Percentiles rank a stretch among this genome's conserved stretches.
phyloP scores from a whole-genome alignment of 1,284 basidiomycete genomes.

The Microbotryum scabiosae region DNA sequence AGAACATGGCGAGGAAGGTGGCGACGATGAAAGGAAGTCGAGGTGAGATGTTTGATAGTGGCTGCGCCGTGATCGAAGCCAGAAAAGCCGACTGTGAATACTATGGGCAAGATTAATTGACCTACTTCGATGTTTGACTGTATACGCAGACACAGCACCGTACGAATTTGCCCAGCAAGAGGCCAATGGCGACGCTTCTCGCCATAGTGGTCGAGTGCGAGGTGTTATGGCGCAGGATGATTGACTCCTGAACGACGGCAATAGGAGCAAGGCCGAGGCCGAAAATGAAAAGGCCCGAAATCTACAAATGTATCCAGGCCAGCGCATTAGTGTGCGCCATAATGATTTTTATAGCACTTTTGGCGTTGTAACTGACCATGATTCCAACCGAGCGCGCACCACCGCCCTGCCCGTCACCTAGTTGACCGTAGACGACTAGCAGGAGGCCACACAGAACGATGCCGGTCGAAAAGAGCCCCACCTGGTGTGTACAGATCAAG shows the following conservation, averaged over 20 bases:
- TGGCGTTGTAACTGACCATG: not conserved
- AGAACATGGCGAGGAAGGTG: conserved; percentile 5
- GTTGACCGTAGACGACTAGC: conserved; percentile 8
- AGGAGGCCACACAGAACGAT: conserved; percentile 15
- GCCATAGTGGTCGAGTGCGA: conserved; percentile 9
- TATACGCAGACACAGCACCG: not conserved
- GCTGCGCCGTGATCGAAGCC: conserved; percentile 12
- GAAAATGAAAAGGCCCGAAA: conserved; percentile 14
- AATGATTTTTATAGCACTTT: not conserved
- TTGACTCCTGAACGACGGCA: conserved; percentile 24
- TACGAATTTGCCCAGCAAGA: conserved; percentile 19
- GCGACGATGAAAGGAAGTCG: conserved; percentile 18
- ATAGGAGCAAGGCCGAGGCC: conserved; percentile 20
- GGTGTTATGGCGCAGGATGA: conserved; percentile 17
- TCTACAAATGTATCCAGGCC: not conserved
- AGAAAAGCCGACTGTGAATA: conserved; percentile 4
- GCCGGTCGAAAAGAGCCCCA: conserved; percentile 17
- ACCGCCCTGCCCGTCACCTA: not conserved
- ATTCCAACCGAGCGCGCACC: not conserved
- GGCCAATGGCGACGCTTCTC: conserved; percentile 9
- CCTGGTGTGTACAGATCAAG: not conserved
- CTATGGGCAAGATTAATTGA: not conserved
- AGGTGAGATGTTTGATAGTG: conserved; percentile 11
- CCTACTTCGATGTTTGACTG: not conserved
- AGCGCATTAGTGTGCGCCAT: not conserved